Base-by-base conservation (phyloP, 2,329 filamentous ascomycete species). In the Shiraia sp. region DNA sequence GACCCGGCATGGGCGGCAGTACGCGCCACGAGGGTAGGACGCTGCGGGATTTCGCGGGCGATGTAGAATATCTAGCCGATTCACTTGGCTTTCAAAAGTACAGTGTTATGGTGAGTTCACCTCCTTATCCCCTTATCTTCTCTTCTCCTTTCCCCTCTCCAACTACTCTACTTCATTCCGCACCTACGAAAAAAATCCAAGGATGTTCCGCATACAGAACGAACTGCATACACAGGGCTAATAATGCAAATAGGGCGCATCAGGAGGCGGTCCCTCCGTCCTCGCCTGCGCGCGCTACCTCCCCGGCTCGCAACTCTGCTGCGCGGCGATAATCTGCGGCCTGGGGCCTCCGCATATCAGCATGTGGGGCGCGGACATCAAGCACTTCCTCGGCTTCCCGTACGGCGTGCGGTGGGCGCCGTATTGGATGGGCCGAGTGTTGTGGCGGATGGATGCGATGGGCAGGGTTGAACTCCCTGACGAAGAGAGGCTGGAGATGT, bases 331-430 rank as follows among this genome's bases (percentile, higher is more conserved):
- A 0, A 47, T 68, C 16, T 66, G 60, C 35, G 64, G 62, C 24
- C 32, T 70, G 7, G 66, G 65, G 0, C 55, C 69, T 6, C 60
- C 64, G 27, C 64, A 72, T 37, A 68, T 71, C 5, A 62, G 68
- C 24, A 65, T 65, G 57, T 49, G 40, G 10, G 62, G 66, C 8
- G 60, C 59, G 7, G 37, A 43, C 17, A 53, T 44, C 29, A 4
- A 38, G 6, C 55, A 60, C 36, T 53, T 57, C 27, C 9, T 69
- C 6, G 66, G 59, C 23, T 68, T 65, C 35, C 57, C 63, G 2
- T 47, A 53, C 10, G 66, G 63, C 23, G 66, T 53, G 42, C 65
- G 59, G 35, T 62, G 49, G 14, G 28, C 40, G 2, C 60, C 61
- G 1, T 12, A 14, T 7, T 39, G 28, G 4, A 10, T 65, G 6